Evolutionary conservation across 371 early-diverging fungal genomes (phyloP).

Genomic region (Fennellomyces sp.): DNA sequence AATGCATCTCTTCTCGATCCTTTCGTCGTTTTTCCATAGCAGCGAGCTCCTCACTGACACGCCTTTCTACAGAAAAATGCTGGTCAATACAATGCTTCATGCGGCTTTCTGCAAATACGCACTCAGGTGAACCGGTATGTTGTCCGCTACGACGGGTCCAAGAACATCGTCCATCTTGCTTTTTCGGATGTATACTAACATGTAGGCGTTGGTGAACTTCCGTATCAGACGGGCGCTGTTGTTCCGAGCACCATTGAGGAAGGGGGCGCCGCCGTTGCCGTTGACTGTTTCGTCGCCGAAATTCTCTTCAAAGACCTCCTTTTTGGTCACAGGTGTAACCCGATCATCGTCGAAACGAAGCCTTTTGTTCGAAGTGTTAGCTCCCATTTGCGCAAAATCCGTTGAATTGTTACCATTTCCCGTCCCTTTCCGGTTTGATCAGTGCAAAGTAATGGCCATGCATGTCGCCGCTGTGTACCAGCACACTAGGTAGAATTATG

Average conservation of each 20-base stretch:
- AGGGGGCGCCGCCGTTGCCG: constrained; percentile 50
- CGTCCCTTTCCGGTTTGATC: constrained; percentile 79
- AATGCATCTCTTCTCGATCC: constrained; percentile 74
- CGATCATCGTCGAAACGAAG: constrained; percentile 97
- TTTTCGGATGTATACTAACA: constrained; percentile 93
- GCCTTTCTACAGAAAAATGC: constrained; percentile 37
- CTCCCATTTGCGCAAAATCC: too few species aligned
- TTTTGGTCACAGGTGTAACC: constrained; percentile 82
- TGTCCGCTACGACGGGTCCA: constrained; percentile 58
- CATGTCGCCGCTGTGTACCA: constrained; percentile 96
- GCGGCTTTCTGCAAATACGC: constrained; percentile 21
- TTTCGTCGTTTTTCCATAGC: constrained; percentile 54
- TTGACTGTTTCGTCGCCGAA: constrained; percentile 82
- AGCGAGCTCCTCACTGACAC: constrained; percentile 66
- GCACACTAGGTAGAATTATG: constrained; percentile 77
- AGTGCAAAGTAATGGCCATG: constrained; percentile 98
- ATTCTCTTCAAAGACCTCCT: constrained; percentile 94
- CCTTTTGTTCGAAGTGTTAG: constrained; percentile 17
- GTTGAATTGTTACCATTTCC: constrained; percentile 67
- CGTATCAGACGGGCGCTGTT: constrained; percentile 41
- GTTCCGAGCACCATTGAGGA: constrained; percentile 11
- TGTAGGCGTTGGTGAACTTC: constrained; percentile 94
- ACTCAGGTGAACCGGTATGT: constrained; percentile 82
- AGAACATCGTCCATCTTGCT: constrained; percentile 71
- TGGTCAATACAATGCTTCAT: not conserved